Base-by-base conservation (phyloP, 352 stramenopile species). In the Phytophthora pseudosyringae region DNA sequence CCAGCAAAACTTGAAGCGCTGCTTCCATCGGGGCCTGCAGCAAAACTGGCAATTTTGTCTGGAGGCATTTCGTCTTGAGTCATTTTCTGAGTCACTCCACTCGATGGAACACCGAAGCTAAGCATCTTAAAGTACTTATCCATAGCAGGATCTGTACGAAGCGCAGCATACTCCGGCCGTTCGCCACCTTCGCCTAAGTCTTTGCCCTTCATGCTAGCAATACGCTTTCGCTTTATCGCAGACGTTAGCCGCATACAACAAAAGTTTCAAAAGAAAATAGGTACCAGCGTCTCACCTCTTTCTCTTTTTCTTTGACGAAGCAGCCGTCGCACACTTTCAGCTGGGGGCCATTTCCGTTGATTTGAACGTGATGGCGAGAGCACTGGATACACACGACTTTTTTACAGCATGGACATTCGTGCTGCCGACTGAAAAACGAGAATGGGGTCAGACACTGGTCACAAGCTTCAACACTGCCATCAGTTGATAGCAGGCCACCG, bases 121-220 rank as follows among this genome's bases (percentile, higher is more conserved):
- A 95, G 75, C 86, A 95, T 93, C 46, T 91, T 93, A 64, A 95
- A 93, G 48, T 95, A 95, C 29, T 93, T 95, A 6, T 83, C 80
- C 80, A 93, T 89, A 15, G 70, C 69, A n/a, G 78, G 70, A 49
- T 95, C 81, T 6, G 44, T 54, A 11, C 76, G 69, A 43, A 95
- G 66, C 3, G 81, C 73, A 39, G 81, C 65, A 50, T 88, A 91
- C 36, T 73, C 82, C 8, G 73, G 62, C 12, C 71, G 76, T 62
- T 93, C 84, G 3, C 63, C 47, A 46, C 43, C 26, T 59, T 53
- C 44, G 11, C 12, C 21, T 15, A 13, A 5, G 15, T 10, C 38
- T 38, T 65, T 69, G n/a, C 51, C 32, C 10, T 69, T 68, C n/a
- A 36, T 65, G 5, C 41, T 69, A 55, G 51, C 56, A 43, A 65